A percentile compares a stretch with the other conserved stretches of the same genome.
Conservation (phyloP, 2,329 filamentous ascomycete species). For the Venturia pyrina region DNA sequence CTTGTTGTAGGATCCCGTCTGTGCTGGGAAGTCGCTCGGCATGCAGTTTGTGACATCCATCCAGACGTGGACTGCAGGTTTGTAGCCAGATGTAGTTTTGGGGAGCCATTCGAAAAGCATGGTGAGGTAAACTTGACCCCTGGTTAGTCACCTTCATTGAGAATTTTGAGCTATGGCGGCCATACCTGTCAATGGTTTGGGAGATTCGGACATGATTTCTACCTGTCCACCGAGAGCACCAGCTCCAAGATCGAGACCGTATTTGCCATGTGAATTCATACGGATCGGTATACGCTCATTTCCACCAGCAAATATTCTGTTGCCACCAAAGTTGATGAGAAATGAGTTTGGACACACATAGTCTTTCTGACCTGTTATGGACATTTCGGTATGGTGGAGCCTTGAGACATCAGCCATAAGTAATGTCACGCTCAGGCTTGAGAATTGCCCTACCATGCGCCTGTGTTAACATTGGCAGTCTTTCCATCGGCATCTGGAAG, state of each 20-base stretch:
- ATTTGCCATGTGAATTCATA: conserved; percentile 11
- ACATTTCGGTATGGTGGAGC: neutral
- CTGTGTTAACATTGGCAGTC: neutral
- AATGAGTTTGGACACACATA: neutral
- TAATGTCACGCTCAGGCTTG: neutral
- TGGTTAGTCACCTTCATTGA: neutral
- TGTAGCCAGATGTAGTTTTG: conserved; percentile 8
- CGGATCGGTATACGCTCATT: conserved; percentile 12
- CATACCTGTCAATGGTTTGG: neutral
- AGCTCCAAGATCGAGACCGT: conserved; percentile 10
- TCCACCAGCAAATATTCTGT: conserved; percentile 8
- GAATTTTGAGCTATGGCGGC: too few relatives aligned
- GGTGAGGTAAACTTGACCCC: neutral
- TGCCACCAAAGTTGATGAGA: conserved; percentile 7
- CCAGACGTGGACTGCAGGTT: neutral
- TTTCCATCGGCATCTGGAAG: neutral
- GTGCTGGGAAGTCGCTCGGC: conserved; percentile 9
- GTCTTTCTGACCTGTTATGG: neutral
- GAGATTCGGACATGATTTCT: conserved; percentile 10
- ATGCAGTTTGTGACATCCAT: conserved; percentile 6
- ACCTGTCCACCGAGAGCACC: conserved; percentile 5
- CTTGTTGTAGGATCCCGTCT: conserved; percentile 10
- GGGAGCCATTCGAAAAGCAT: conserved; percentile 10
- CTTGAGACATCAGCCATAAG: neutral
- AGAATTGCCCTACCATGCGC: neutral